These are phyloP conservation scores for Colletotrichum brevisporum DNA, from an alignment of 2,329 filamentous ascomycete species.

Conservation along the genomic window DNA sequence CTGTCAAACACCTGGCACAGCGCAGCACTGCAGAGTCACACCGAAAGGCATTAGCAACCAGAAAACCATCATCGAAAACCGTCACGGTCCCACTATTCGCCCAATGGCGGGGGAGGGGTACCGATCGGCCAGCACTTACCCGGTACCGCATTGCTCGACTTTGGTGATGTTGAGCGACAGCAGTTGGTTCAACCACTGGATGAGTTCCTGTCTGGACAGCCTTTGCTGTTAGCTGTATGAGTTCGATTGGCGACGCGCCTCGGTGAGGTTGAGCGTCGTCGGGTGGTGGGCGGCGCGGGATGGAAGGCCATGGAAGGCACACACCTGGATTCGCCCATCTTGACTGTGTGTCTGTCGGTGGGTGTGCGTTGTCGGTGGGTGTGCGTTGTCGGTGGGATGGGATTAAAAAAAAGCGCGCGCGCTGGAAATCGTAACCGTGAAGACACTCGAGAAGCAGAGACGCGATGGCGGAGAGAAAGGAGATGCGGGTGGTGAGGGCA, in stretches of 20 bases:
- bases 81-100: constrained; percentile 36
- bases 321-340: constrained; percentile 77
- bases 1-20: constrained; percentile 98
- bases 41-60: constrained; percentile 43
- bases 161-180: constrained; percentile 98
- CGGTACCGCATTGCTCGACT: constrained; percentile 98
- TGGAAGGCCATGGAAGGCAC: constrained; percentile 35
- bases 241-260: constrained; percentile 19
- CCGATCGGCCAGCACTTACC: constrained; percentile 70
- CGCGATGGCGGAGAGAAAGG: constrained; percentile 31
- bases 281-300: constrained; percentile 1
- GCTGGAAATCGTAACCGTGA: constrained; percentile 26
- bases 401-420: constrained; percentile 24
- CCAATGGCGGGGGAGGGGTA: constrained; percentile 51
- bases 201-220: constrained; percentile 85
- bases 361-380: not conserved
- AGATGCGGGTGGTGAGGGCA: constrained; percentile 28
- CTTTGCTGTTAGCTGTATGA: constrained; percentile 42
- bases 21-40: constrained; percentile 76
- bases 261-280: not conserved
- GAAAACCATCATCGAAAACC: constrained; percentile 15
- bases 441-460: constrained; percentile 34
- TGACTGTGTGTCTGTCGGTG: constrained; percentile 45
- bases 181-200: constrained; percentile 97
- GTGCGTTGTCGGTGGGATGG: not conserved